Evolutionary conservation across 306 rosid genomes (phyloP).

Genomic region (Cercis canadensis): DNA sequence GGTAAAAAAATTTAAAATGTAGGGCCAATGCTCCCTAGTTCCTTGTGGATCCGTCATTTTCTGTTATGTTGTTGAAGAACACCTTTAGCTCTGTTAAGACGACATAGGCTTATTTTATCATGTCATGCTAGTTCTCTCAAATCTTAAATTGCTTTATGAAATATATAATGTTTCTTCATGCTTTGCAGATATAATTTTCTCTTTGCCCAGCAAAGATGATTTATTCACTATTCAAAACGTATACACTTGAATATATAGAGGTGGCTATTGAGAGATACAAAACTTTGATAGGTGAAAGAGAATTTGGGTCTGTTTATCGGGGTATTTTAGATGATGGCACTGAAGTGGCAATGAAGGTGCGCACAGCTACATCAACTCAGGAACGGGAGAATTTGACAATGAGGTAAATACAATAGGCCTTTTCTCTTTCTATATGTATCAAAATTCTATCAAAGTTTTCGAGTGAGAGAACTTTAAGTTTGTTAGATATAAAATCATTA

Average conservation of each 20-base stretch:
- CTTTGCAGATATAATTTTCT: slow-evolving; percentile 70
- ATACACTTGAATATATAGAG: slow-evolving; percentile 67
- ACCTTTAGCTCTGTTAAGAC: not conserved
- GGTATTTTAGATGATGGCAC: slow-evolving; percentile 70
- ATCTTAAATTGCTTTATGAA: slow-evolving; percentile 11
- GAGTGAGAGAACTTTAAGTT: not conserved
- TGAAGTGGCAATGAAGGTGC: slow-evolving; percentile 93
- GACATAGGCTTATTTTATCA: slow-evolving; percentile 35
- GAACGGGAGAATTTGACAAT: slow-evolving; percentile 86
- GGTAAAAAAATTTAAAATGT: slow-evolving; percentile 3
- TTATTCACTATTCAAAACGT: slow-evolving; percentile 60
- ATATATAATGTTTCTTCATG: slow-evolving; percentile 15
- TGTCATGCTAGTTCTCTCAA: slow-evolving; percentile 19
- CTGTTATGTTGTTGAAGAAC: not conserved
- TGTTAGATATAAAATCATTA: no score
- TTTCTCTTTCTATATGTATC: slow-evolving; percentile 1
- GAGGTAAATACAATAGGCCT: slow-evolving; percentile 56
- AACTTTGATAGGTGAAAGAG: slow-evolving; percentile 91
- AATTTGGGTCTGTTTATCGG: slow-evolving; percentile 86
- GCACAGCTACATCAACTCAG: slow-evolving; percentile 92
- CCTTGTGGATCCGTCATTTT: not conserved
- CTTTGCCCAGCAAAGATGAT: slow-evolving; percentile 73
- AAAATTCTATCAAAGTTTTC: slow-evolving; percentile 8
- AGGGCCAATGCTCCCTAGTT: no score
- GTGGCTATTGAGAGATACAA: slow-evolving; percentile 71